Evolutionary conservation across 2,329 filamentous ascomycete genomes (phyloP), one percentile per base, ranked within the genome.

Genomic region (Microsporum ferrugineum): DNA sequence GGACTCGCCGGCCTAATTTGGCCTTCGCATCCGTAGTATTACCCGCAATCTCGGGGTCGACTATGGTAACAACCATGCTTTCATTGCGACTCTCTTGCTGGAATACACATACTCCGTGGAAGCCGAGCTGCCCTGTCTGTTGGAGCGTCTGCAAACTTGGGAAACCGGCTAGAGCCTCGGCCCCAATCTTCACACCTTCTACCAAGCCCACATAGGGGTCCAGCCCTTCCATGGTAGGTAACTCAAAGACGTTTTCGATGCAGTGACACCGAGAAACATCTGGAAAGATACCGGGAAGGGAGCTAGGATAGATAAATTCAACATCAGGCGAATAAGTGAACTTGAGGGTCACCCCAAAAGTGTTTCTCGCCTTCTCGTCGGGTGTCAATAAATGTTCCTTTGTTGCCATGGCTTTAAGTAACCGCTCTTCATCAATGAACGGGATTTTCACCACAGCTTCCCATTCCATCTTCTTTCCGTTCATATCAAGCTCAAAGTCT

Each of bases 401-500:
- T 5, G 91, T 86, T 14, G 82, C 86, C 88, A 99, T 96, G 5
- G 92, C 94, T 41, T 80, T 77, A 60, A 99, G 79, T 1, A 99
- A 79, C 31, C 94, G 84, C 68, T 87, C 84, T 73, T 99, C 92
- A 62, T 99, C 90, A 65, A 99, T 99, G 75, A 99, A 99, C 0
- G 94, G 94, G 70, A 99, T 99, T 75, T 97, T 99, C 65, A 99
- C 91, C 41, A 99, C 92, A 33, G 94, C 94, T 72, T 99, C 94
- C 94, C 94, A 99, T 65, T 99, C 95, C 88, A 96, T 95, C 78
- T 96, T 99, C 79, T 99, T 99, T 63, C 94, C 95, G 68, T 99
- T 97, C 94, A 99, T 97, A 72, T 99, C 95, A 45, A 99, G 80
- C 66, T 95, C 90, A 69, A 99, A 99, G 68, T 99, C 94, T 68